phyloP scores from a whole-genome alignment of 1,284 basidiomycete genomes.

The Apiotrichum montevideense region DNA sequence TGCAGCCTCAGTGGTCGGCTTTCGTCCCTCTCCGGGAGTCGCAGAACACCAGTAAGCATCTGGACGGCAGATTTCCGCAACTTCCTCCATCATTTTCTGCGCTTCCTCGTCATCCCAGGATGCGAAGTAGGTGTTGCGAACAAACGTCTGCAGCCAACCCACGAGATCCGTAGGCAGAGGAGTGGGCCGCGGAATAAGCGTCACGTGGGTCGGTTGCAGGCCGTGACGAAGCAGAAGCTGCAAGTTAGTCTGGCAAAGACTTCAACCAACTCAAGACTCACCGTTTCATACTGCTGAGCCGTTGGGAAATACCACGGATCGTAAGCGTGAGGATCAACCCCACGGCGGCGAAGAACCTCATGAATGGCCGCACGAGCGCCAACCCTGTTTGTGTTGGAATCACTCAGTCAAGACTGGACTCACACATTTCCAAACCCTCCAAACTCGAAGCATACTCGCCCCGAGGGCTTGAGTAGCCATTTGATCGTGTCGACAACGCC shows the following conservation, averaged over 20 bases:
- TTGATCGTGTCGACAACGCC: slow-evolving; percentile 59
- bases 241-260: slow-evolving; percentile 37
- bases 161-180: slow-evolving; percentile 56
- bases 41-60: slow-evolving; percentile 51
- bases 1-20: background rate
- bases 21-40: slow-evolving; percentile 23
- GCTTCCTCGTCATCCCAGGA: slow-evolving; percentile 55
- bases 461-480: slow-evolving; percentile 60
- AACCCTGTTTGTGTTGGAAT: slow-evolving; percentile 1
- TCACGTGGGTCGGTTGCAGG: slow-evolving; percentile 56
- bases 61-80: slow-evolving; percentile 54
- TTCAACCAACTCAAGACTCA: slow-evolving; percentile 48
- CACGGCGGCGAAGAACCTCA: slow-evolving; percentile 53
- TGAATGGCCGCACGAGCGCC: slow-evolving; percentile 61
- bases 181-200: slow-evolving; percentile 63
- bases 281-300: slow-evolving; percentile 57
- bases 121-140: slow-evolving; percentile 55
- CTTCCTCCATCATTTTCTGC: slow-evolving; percentile 59
- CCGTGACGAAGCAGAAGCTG: slow-evolving; percentile 57
- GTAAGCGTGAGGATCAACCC: slow-evolving; percentile 54
- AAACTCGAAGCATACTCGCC: slow-evolving; percentile 67
- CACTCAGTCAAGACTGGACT: slow-evolving; percentile 44
- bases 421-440: slow-evolving; percentile 56
- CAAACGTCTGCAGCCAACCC: slow-evolving; percentile 68
- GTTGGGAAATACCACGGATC: slow-evolving; percentile 85